Conservation (phyloP, 345 rosid species). For the Camelina neglecta region DNA sequence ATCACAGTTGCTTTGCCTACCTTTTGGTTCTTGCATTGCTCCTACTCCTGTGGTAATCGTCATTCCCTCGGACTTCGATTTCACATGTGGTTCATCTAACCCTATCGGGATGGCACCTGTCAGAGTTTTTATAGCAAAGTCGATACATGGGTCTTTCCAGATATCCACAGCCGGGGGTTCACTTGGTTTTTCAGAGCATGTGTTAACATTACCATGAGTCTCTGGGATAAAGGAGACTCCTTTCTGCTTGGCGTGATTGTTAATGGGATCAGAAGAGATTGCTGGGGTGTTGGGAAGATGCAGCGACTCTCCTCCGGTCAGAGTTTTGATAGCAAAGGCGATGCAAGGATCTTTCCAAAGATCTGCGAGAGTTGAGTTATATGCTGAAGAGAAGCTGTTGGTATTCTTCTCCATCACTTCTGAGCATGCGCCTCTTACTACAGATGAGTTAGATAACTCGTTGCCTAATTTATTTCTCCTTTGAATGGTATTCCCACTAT, state of each 20-base stretch:
- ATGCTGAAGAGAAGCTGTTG: slow-evolving; percentile 41
- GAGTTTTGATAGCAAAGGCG: slow-evolving; percentile 81
- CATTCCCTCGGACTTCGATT: slow-evolving; percentile 6
- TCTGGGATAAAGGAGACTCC: slow-evolving; percentile 25
- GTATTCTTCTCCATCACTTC: slow-evolving; percentile 34
- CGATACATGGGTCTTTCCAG: slow-evolving; percentile 92
- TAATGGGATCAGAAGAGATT: slow-evolving; percentile 47
- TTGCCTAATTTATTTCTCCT: slow-evolving; percentile 7
- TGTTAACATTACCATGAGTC: slow-evolving; percentile 26
- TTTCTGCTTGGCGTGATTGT: slow-evolving; percentile 30
- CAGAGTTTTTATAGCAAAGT: slow-evolving; percentile 90
- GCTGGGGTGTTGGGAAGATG: slow-evolving; percentile 46
- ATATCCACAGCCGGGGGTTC: slow-evolving; percentile 49
- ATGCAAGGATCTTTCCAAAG: slow-evolving; percentile 93
- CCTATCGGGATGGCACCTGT: slow-evolving; percentile 79
- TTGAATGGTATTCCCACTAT: slow-evolving; percentile 8
- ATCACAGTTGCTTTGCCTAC: slow-evolving; percentile 17
- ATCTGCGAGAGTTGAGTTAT: slow-evolving; percentile 70
- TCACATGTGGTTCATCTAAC: slow-evolving; percentile 30
- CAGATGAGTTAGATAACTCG: slow-evolving; percentile 5
- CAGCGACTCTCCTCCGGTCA: slow-evolving; percentile 46
- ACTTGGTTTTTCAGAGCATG: slow-evolving; percentile 37
- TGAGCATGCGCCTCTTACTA: slow-evolving; percentile 28
- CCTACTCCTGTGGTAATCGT: not conserved
- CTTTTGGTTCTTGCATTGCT: slow-evolving; percentile 17